Conservation (phyloP, 106 monocot species). For the Triglochin maritima region DNA sequence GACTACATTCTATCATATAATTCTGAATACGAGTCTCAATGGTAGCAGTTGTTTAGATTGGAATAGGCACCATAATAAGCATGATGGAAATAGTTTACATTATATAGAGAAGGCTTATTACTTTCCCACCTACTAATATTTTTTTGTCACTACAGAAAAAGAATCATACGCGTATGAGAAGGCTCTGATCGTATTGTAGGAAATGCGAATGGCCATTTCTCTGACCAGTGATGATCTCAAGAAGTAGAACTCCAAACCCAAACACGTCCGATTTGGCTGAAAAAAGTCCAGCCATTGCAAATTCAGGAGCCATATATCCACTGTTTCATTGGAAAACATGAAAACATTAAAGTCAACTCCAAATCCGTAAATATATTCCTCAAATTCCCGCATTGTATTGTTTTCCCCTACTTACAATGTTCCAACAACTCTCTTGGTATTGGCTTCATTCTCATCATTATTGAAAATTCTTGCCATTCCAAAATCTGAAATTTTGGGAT, state of each 20-base stretch:
- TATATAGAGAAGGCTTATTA: not conserved
- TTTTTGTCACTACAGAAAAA: too few species aligned
- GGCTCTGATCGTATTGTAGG: conserved; percentile 24
- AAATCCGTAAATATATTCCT: not conserved
- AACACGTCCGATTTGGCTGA: conserved; percentile 49
- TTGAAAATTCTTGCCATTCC: conserved; percentile 4
- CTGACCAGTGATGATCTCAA: conserved; percentile 50
- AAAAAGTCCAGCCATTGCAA: conserved; percentile 32
- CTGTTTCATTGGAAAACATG: conserved; percentile 9
- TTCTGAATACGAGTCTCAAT: too few species aligned
- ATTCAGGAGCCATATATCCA: conserved; percentile 61
- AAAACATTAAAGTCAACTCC: not conserved
- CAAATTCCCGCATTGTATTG: not conserved
- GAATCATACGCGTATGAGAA: conserved; percentile 26
- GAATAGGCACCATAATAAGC: not conserved
- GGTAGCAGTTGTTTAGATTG: too few species aligned
- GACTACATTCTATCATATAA: too few species aligned
- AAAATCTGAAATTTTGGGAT: conserved; percentile 13
- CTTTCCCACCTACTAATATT: not conserved
- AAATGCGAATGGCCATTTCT: conserved; percentile 34
- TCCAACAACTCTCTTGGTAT: conserved; percentile 7
- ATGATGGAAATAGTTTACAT: not conserved
- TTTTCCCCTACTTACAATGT: conserved; percentile 7
- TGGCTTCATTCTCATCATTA: not conserved
- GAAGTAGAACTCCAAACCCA: conserved; percentile 48